These are phyloP conservation scores for Scedosporium boydii DNA, from an alignment of 2,329 filamentous ascomycete genomes.

Conservation along the genomic window DNA sequence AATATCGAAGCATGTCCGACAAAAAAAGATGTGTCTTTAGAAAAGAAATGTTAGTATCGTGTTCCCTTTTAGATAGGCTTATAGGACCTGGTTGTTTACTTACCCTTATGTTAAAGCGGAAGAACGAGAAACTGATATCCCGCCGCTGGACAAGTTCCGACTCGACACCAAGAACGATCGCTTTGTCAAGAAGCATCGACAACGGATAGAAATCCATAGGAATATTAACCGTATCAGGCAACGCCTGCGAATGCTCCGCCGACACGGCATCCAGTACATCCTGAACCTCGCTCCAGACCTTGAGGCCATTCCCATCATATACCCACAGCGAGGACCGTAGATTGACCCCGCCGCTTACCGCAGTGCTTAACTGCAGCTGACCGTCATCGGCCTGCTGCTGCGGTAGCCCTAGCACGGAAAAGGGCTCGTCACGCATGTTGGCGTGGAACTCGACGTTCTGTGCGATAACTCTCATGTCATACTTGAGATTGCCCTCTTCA, in stretches of 20 bases:
- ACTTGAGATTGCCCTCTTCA: conserved; percentile 78
- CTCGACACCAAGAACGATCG: conserved; percentile 82
- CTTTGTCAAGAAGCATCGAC: conserved; percentile 79
- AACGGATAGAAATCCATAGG: conserved; percentile 93
- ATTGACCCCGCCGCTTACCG: conserved; percentile 12
- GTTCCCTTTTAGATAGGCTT: not conserved
- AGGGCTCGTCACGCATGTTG: conserved; percentile 76
- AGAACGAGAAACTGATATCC: conserved; percentile 83
- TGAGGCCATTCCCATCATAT: conserved; percentile 79
- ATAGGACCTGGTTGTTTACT: conserved; percentile 20
- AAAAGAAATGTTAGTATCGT: not conserved
- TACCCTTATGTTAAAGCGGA: conserved; percentile 81
- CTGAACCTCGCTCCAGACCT: conserved; percentile 81
- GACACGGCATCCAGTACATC: conserved; percentile 68
- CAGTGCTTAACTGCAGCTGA: not conserved
- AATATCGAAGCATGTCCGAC: conserved; percentile 73
- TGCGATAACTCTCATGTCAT: conserved; percentile 94
- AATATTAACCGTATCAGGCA: conserved; percentile 67
- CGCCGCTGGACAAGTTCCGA: conserved; percentile 87
- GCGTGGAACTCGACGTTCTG: conserved; percentile 95
- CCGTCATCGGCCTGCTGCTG: not conserved
- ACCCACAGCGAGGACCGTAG: conserved; percentile 87
- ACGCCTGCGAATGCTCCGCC: conserved; percentile 54
- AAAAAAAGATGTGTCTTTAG: conserved; percentile 81
- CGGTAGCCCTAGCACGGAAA: conserved; percentile 18